Base-by-base conservation (phyloP, 2,329 filamentous ascomycete species). In the Botryotinia calthae region DNA sequence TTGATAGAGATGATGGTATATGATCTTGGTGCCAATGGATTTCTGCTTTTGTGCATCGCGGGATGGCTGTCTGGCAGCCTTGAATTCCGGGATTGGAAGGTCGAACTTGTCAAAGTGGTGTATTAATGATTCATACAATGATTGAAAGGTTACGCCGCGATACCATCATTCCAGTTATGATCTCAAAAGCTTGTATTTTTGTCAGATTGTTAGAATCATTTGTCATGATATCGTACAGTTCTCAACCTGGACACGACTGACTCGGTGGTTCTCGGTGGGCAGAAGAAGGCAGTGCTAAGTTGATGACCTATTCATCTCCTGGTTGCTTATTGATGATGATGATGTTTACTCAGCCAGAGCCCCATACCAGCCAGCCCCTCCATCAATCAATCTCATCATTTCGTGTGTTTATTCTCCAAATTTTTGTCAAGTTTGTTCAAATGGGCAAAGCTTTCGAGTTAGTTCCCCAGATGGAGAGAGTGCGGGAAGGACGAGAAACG, bases 311-410 rank as follows among this genome's bases (percentile, higher is more conserved):
- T 31, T 31, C 31, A 66, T 31, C 42, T 51, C 46, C 12, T 7
- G 20, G 34, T 54, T 54, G 64, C 64, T 66, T 48, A 66, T 66
- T 54, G 46, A 66, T 66, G 64, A 66, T 66, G 64, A 66, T 28
- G 48, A 67, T 56, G 48, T 67, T 56, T 56, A 67, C 65, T 67
- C 65, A 67, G 65, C 63, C 31, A 66, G 63, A 40, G 31, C 34
- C 34, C 46, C 46, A 54, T 66, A 34, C 34, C 31, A 51, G 31
- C 48, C 37, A 67, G 34, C 48, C 34, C 18, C 34, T 42, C 65
- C 22, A 67, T 31, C 25, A 56, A 56, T 56, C 65, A 56, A 14
- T 20, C 25, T 40, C 48, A 42, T 42, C 46, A 54, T 42, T n/a
- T 67, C 8, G 31, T 56, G 37, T 42, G 10, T 42, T 28, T 56